These are phyloP conservation scores for Lignosus rhinocerotis DNA, from an alignment of 1,284 basidiomycete species.

Conservation along the genomic window DNA sequence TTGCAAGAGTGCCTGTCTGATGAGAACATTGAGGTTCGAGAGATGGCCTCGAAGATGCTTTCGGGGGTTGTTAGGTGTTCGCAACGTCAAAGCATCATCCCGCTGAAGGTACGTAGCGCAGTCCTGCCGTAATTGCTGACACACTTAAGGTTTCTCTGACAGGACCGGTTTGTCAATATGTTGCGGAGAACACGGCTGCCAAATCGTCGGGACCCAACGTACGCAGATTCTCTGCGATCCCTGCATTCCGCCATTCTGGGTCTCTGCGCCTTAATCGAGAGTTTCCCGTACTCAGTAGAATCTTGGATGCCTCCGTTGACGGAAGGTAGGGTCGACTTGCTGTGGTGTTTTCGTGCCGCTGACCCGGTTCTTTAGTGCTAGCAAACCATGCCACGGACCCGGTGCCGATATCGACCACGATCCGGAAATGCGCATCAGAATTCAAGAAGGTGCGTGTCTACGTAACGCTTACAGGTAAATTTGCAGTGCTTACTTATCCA, in stretches of 20 bases:
- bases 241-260: slow-evolving; percentile 92
- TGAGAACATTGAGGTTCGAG: slow-evolving; percentile 92
- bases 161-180: slow-evolving; percentile 80
- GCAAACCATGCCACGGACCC: slow-evolving; percentile 88
- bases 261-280: slow-evolving; percentile 81
- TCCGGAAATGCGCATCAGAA: slow-evolving; percentile 85
- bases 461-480: slow-evolving; percentile 21
- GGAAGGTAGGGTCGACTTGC: slow-evolving; percentile 51
- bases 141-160: slow-evolving; percentile 11
- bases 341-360: neutral
- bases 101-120: slow-evolving; percentile 67
- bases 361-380: slow-evolving; percentile 48
- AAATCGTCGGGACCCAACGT: slow-evolving; percentile 67
- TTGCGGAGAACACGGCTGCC: slow-evolving; percentile 71
- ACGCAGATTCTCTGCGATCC: slow-evolving; percentile 72
- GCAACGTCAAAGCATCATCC: slow-evolving; percentile 85
- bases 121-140: slow-evolving; percentile 4
- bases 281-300: slow-evolving; percentile 78
- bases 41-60: slow-evolving; percentile 90
- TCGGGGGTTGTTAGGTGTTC: slow-evolving; percentile 92
- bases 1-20: slow-evolving; percentile 84
- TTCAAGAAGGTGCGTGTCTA: slow-evolving; percentile 73
- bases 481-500: slow-evolving; percentile 16
- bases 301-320: slow-evolving; percentile 78
- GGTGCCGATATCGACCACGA: slow-evolving; percentile 89